phyloP scores from a whole-genome alignment of 805 yeast species.

The Wickerhamiella slavikovae region DNA sequence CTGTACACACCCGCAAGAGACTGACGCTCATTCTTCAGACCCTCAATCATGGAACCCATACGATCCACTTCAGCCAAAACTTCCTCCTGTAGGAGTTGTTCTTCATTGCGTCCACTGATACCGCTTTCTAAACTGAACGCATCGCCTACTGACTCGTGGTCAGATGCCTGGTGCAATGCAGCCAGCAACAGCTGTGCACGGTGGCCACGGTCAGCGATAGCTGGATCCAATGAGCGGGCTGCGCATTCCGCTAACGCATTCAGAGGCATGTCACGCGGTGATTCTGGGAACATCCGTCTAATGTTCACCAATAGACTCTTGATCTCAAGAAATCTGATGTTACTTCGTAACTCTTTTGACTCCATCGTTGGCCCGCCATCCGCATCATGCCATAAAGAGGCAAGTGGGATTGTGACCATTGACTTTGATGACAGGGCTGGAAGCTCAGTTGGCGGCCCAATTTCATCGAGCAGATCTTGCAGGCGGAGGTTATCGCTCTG shows the following conservation, averaged over 20 bases:
- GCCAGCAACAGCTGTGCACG: slow-evolving; percentile 16
- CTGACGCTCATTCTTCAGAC: slow-evolving; percentile 15
- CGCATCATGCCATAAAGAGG: slow-evolving; percentile 17
- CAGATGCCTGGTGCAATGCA: slow-evolving; percentile 10
- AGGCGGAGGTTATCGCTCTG: slow-evolving; percentile 3
- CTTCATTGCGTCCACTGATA: background rate
- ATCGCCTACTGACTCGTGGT: no score
- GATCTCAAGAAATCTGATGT: slow-evolving; percentile 18
- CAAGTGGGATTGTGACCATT: slow-evolving; percentile 16
- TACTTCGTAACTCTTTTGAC: slow-evolving; percentile 14
- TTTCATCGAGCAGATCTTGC: slow-evolving; percentile 11
- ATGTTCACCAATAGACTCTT: slow-evolving; percentile 18
- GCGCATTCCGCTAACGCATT: slow-evolving; percentile 16
- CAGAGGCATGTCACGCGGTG: slow-evolving; percentile 7
- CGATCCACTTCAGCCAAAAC: slow-evolving; percentile 18
- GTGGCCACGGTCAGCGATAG: slow-evolving; percentile 16
- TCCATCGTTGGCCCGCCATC: slow-evolving; percentile 13
- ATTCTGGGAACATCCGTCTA: slow-evolving; percentile 17
- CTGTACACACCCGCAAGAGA: slow-evolving; percentile 16
- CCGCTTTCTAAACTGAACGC: no score
- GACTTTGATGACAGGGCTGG: slow-evolving; percentile 15
- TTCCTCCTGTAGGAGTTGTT: slow-evolving; percentile 14
- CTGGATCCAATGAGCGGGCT: slow-evolving; percentile 12
- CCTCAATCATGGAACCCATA: slow-evolving; percentile 16
- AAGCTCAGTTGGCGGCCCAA: slow-evolving; percentile 16